Percentiles rank a stretch among this genome's conserved stretches.
These are phyloP conservation scores for Boletus semigastroideus DNA, from an alignment of 1,284 basidiomycete genomes.

Conservation along the genomic window DNA sequence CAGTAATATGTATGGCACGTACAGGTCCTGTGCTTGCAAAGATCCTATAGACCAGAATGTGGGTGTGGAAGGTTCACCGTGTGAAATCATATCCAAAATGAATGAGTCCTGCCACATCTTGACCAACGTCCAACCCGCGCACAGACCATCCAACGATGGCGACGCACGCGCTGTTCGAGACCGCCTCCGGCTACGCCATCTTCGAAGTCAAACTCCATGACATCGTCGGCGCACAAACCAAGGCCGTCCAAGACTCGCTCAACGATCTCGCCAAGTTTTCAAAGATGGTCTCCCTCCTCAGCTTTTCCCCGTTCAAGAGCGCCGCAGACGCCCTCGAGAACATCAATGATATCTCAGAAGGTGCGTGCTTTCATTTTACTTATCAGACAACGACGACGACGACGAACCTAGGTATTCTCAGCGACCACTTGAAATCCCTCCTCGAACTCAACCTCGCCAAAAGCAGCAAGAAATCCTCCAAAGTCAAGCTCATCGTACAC, in stretches of 20 bases:
- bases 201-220: slow-evolving; percentile 90
- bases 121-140: slow-evolving; percentile 6
- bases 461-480: slow-evolving; percentile 73
- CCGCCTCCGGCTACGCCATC: slow-evolving; percentile 92
- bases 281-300: slow-evolving; percentile 91
- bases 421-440: slow-evolving; percentile 83
- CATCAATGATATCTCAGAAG: slow-evolving; percentile 95
- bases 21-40: too few relatives aligned
- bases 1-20: too few relatives aligned
- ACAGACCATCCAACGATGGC: slow-evolving; percentile 44
- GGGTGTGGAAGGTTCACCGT: too few relatives aligned
- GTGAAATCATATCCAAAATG: slow-evolving; percentile 13
- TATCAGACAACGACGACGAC: neutral
- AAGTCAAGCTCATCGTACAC: slow-evolving; percentile 80
- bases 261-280: slow-evolving; percentile 88
- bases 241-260: slow-evolving; percentile 84
- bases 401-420: slow-evolving; percentile 71
- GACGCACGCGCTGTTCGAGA: slow-evolving; percentile 93
- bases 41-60: too few relatives aligned
- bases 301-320: slow-evolving; percentile 94
- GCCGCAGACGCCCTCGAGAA: slow-evolving; percentile 97
- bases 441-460: slow-evolving; percentile 89
- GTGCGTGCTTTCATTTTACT: slow-evolving; percentile 42
- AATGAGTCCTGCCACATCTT: slow-evolving; percentile 7
- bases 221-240: slow-evolving; percentile 84